These are phyloP conservation scores for Picochlorum sp. DNA, from an alignment of 139 green algal species.

Conservation along the genomic window DNA sequence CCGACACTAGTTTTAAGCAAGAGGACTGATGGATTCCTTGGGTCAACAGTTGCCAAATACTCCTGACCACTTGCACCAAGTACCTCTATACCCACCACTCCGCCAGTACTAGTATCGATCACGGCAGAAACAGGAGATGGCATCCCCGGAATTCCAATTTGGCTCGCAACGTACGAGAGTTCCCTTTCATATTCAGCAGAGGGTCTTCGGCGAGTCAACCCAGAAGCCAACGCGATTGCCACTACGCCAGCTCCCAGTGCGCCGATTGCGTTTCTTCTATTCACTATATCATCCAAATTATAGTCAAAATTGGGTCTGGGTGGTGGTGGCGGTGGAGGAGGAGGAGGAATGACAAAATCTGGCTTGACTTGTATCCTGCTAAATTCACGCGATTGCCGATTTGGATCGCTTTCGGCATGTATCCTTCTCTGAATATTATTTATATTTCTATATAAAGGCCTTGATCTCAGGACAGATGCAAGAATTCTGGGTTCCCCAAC, in stretches of 20 bases:
- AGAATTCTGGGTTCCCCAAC: no score
- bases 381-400: no score
- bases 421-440: no score
- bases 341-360: not conserved
- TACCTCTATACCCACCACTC: not conserved
- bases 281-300: no score
- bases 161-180: not conserved
- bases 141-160: not conserved
- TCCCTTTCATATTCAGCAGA: constrained; percentile 1
- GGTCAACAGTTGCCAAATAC: constrained; percentile 3
- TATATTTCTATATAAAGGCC: no score
- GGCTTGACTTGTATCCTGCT: no score
- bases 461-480: no score
- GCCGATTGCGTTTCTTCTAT: not conserved
- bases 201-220: not conserved
- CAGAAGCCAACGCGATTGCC: not conserved
- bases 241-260: not conserved
- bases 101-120: not conserved
- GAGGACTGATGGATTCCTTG: not conserved
- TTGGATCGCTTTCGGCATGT: no score
- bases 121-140: not conserved
- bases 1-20: not conserved
- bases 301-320: no score
- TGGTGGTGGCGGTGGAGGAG: not conserved
- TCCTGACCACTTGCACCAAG: not conserved